Conservation (phyloP, 1,284 basidiomycete genomes). For the Ganoderma resinaceum region DNA sequence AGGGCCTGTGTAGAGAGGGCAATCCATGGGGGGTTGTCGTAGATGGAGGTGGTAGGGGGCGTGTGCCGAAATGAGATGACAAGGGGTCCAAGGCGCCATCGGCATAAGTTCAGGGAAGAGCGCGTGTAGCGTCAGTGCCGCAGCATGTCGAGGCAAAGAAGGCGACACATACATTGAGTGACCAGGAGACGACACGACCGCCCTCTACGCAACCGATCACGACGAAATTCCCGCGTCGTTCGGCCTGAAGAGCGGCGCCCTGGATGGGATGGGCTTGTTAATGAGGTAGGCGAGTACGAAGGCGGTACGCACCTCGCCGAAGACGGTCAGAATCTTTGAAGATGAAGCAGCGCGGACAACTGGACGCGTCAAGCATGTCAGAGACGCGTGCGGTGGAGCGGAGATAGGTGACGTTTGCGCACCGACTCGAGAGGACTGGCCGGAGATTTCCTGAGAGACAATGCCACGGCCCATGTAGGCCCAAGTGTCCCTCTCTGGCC, state of each 20-base stretch:
- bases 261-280: slow-evolving; percentile 37
- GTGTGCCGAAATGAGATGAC: slow-evolving; percentile 7
- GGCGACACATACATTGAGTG: slow-evolving; percentile 64
- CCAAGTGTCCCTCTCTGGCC: slow-evolving; percentile 82
- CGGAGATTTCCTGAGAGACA: slow-evolving; percentile 72
- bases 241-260: slow-evolving; percentile 78
- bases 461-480: slow-evolving; percentile 77
- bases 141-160: background rate
- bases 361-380: slow-evolving; percentile 37
- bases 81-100: slow-evolving; percentile 6
- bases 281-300: slow-evolving; percentile 28
- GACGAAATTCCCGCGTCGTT: slow-evolving; percentile 84
- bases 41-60: background rate
- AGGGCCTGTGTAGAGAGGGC: slow-evolving; percentile 56
- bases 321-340: slow-evolving; percentile 71
- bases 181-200: slow-evolving; percentile 80
- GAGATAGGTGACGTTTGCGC: slow-evolving; percentile 37
- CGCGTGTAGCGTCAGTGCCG: slow-evolving; percentile 21
- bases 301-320: slow-evolving; percentile 64
- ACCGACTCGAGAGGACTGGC: slow-evolving; percentile 81
- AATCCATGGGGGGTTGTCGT: background rate
- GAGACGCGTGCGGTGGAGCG: slow-evolving; percentile 20
- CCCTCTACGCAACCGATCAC: slow-evolving; percentile 80
- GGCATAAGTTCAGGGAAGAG: slow-evolving; percentile 11
- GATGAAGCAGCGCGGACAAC: slow-evolving; percentile 72